Base-by-base conservation (phyloP, 805 yeast genomes). In the Sugiyamaella mastotermitis region DNA sequence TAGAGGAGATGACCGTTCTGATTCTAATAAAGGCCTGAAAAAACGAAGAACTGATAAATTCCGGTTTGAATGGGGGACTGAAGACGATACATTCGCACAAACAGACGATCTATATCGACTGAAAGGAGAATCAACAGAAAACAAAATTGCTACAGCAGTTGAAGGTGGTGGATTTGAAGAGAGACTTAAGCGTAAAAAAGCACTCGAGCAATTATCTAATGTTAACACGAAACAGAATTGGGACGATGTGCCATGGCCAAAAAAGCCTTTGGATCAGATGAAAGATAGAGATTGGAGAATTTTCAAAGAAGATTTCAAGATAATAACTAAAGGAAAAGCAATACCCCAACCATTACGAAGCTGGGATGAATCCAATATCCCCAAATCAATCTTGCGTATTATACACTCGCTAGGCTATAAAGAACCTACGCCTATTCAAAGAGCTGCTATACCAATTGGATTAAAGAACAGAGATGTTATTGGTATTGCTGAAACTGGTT, bases 401-500 rank as follows among this genome's bases (percentile, higher is more conserved):
- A 31, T 55, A 0, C 52, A 62, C 4, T 22, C 33, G 2, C 45
- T 57, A 5, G 69, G 72, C 0, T 87, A 74, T 51, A 44, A 48
- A 1, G 74, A 73, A 6, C 97, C 97, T 3, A 83, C 97, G 0
- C 92, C 97, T 0, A 82, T 92, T 42, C 98, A 90, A 57, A 64
- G 96, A 45, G 92, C 94, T 0, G 72, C 96, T 0, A 76, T 90
- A 3, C 96, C 97, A 0, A 62, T 80, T 18, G 79, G 81, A 0
- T 50, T 79, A 16, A 56, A 64, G 0, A 64, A 70, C 3, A 60
- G 75, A 17, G 96, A 90, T 56, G 66, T 84, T 2, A 68, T 88
- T 15, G 97, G 95, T 10, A 73, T 88, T n/a, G 97, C 97, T 0
- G 87, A 87, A 49, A 90, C 98, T 0, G 98, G 98, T 9, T 83